phyloP scores from a whole-genome alignment of 306 rosid genomes.

The Senna tora region DNA sequence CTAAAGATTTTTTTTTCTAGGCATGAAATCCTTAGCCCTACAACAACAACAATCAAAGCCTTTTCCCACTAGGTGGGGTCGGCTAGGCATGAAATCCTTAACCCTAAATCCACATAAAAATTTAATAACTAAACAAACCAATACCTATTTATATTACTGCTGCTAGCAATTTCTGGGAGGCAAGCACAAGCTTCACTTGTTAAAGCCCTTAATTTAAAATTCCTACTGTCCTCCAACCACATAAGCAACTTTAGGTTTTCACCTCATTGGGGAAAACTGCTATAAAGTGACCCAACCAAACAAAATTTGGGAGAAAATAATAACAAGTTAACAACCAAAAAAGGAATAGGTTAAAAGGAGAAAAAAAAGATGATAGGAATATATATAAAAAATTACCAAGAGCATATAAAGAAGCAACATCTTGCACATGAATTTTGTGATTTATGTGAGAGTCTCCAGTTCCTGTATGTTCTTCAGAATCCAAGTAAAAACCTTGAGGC shows the following conservation, averaged over 20 bases:
- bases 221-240: neutral
- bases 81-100: neutral
- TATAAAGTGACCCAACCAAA: neutral
- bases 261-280: neutral
- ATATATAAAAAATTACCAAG: conserved; percentile 53
- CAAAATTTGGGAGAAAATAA: neutral
- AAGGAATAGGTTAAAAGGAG: neutral
- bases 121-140: neutral
- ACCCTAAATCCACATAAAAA: neutral
- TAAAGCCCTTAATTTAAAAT: neutral
- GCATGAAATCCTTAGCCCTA: neutral
- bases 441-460: conserved; percentile 37
- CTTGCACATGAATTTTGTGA: conserved; percentile 40
- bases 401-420: conserved; percentile 44
- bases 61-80: no score
- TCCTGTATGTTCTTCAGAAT: conserved; percentile 55
- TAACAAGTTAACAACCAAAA: conserved; percentile 5
- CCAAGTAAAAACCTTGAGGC: conserved; percentile 51
- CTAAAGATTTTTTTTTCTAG: neutral
- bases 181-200: neutral
- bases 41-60: no score
- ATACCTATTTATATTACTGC: neutral
- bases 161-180: neutral
- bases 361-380: conserved; percentile 24
- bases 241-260: neutral